These are phyloP conservation scores for Zalerion maritima DNA, from an alignment of 495 filamentous ascomycete species.

Conservation along the genomic window DNA sequence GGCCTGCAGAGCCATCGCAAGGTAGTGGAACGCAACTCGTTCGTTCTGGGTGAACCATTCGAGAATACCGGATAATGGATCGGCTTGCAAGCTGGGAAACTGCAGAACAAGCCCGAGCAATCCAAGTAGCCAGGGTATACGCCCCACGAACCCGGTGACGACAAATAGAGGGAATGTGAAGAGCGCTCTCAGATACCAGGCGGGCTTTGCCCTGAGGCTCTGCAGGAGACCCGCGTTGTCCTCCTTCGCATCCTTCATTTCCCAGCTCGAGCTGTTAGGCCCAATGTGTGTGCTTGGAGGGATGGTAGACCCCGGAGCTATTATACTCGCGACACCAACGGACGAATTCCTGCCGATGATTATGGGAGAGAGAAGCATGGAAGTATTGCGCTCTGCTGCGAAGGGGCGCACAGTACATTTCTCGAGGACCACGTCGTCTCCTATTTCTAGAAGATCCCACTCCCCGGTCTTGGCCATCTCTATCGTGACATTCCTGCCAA, in stretches of 20 bases:
- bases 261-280: conserved; percentile 32
- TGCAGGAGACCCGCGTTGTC: conserved; percentile 20
- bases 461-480: conserved; percentile 21
- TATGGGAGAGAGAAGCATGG: conserved; percentile 31
- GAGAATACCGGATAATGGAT: conserved; percentile 17
- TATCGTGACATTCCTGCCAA: conserved; percentile 25
- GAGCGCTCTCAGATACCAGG: conserved; percentile 18
- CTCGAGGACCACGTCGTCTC: conserved; percentile 23
- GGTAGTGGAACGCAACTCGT: conserved; percentile 25
- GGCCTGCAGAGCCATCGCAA: conserved; percentile 19
- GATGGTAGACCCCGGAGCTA: conserved; percentile 27
- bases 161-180: conserved; percentile 16
- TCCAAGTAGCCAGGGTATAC: conserved; percentile 25
- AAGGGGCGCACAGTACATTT: conserved; percentile 26
- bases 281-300: conserved; percentile 28
- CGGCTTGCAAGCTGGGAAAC: conserved; percentile 6
- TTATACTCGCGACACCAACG: conserved; percentile 21
- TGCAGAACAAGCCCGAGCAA: conserved; percentile 21
- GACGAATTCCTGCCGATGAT: conserved; percentile 20
- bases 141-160: conserved; percentile 14
- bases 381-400: conserved; percentile 29
- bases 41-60: conserved; percentile 23
- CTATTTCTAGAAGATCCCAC: conserved; percentile 29
- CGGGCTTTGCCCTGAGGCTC: conserved; percentile 17
- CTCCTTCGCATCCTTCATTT: conserved; percentile 23